Evolutionary conservation across 2,329 filamentous ascomycete genomes (phyloP), one percentile per base, ranked within the genome.

Genomic region (Mycogone perniciosa): DNA sequence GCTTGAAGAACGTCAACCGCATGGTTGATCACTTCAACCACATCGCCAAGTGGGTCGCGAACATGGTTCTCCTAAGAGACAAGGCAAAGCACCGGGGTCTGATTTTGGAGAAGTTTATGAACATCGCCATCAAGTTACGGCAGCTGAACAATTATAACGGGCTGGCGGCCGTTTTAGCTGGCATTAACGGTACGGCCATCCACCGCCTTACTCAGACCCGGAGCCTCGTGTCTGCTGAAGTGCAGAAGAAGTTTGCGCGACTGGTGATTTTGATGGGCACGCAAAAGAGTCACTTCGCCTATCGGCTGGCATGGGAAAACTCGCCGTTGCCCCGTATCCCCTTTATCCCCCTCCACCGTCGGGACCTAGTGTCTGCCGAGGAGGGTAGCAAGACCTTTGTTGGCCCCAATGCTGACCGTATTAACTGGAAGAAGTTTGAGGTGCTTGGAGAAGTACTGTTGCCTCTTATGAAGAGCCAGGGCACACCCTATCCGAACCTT

Each of bases 381-480:
- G 88, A 96, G 68, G 93, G 92, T 33, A 96, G 93, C 67, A 82
- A 82, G 62, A 97, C 93, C 0, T 92, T 96, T 65, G 75, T 97
- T 2, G 89, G 87, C 6, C 76, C 80, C 2, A 77, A 82, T 54
- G 81, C 76, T 56, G 81, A 89, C 56, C 77, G 88, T 46, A 88
- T 99, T 65, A 97, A 97, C 66, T 99, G 93, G 93, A 90, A 86
- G 69, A 99, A 99, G 66, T 99, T 97, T 62, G 92, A 97, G 68
- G 86, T 99, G 31, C 84, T 97, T 69, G 91, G 91, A 6, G 92
- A 97, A 60, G 88, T 96, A 5, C 79, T 97, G 48, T 76, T 96
- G 53, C 86, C 89, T 2, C 84, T 99, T 49, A 95, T 96, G 79
- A 86, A 85, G 69, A 96, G 92, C 62, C 91, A 97, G 68, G 87